phyloP scores from a whole-genome alignment of 305 asterid genomes.

The Rubia peregrina region DNA sequence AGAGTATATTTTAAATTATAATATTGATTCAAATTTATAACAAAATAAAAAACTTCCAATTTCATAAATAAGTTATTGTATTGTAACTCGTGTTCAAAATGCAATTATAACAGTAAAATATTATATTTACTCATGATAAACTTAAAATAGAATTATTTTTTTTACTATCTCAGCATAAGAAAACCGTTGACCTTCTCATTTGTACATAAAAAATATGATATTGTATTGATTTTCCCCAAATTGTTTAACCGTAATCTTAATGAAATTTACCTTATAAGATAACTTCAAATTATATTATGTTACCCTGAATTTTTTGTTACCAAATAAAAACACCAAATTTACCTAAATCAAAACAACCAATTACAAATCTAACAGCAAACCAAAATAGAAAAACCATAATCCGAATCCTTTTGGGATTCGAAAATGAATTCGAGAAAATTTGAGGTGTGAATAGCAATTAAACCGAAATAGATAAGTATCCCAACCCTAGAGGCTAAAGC shows the following conservation, averaged over 20 bases:
- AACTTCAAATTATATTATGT: not conserved
- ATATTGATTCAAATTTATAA: too few species aligned
- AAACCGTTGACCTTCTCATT: too few species aligned
- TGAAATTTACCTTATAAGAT: not conserved
- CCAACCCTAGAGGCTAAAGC: constrained; percentile 14
- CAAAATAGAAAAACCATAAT: not conserved
- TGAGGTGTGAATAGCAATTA: not conserved
- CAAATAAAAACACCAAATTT: not conserved
- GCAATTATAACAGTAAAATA: not conserved
- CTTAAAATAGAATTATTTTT: too few species aligned
- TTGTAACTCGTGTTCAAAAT: not conserved
- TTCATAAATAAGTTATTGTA: too few species aligned
- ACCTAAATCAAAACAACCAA: not conserved
- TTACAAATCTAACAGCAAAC: not conserved
- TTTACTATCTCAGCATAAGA: too few species aligned
- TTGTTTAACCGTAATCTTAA: not conserved
- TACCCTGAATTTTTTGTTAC: not conserved
- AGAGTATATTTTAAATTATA: too few species aligned
- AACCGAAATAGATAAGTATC: constrained; percentile 5
- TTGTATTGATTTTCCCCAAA: not conserved
- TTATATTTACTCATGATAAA: not conserved
- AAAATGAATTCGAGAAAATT: not conserved
- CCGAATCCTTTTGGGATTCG: not conserved
- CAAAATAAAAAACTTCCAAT: too few species aligned
- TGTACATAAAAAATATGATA: too few species aligned